These are phyloP conservation scores for Orbilia quercus DNA, from an alignment of 2,329 filamentous ascomycete genomes.

Conservation along the genomic window DNA sequence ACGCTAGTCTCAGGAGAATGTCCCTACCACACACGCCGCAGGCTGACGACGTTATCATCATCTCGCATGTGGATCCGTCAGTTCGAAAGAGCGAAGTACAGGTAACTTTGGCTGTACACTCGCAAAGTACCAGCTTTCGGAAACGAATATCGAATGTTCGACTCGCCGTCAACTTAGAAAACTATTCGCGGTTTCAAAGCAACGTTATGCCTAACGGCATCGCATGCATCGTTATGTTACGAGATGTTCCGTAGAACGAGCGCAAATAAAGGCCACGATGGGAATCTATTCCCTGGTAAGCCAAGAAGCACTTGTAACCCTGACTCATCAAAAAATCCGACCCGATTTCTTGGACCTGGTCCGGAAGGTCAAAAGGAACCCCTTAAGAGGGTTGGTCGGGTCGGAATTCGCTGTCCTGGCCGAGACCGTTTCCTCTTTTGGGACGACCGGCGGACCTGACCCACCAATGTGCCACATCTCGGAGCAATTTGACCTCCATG, in stretches of 20 bases:
- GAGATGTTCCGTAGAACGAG: neutral
- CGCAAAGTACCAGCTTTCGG: no score
- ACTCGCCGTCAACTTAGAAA: neutral
- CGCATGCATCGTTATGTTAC: constrained; percentile 8
- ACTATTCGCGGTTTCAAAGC: neutral
- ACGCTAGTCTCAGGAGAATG: neutral
- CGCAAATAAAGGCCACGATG: neutral
- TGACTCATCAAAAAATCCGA: constrained; percentile 53
- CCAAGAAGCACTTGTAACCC: constrained; percentile 35
- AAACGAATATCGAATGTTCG: no score
- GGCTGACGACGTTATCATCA: constrained; percentile 26
- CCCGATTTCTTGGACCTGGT: constrained; percentile 8
- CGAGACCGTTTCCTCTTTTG: constrained; percentile 43
- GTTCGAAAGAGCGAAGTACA: no score
- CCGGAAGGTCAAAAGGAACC: constrained; percentile 14
- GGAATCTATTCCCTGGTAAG: constrained; percentile 25
- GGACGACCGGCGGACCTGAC: constrained; percentile 14
- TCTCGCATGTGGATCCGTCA: constrained; percentile 28
- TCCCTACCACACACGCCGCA: neutral
- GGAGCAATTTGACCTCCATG: constrained; percentile 55
- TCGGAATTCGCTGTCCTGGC: constrained; percentile 42
- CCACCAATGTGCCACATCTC: constrained; percentile 28
- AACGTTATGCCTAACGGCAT: constrained; percentile 23
- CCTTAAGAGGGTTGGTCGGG: constrained; percentile 36
- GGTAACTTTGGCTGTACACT: no score